These are phyloP conservation scores for Scheffersomyces stipitis DNA, from an alignment of 805 yeast species.

Conservation along the genomic window DNA sequence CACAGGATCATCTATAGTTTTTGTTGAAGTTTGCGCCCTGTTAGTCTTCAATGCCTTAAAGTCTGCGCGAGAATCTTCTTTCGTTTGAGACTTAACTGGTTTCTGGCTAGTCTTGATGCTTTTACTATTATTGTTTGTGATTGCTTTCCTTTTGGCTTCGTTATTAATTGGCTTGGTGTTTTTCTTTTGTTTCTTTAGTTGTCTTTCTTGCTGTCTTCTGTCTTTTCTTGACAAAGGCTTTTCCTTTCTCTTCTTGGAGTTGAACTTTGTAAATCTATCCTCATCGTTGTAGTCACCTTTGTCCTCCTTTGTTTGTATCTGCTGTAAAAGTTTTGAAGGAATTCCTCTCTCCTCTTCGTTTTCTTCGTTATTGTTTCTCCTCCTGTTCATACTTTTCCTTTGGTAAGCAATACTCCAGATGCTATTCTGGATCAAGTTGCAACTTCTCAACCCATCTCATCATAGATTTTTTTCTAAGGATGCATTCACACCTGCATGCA, in stretches of 20 bases:
- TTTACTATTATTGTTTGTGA: constrained; percentile 10
- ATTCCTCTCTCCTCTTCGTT: constrained; percentile 49
- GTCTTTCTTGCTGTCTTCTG: constrained; percentile 34
- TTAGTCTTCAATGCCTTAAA: constrained; percentile 13
- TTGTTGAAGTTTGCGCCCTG: constrained; percentile 1
- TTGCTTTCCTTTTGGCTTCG: constrained; percentile 8
- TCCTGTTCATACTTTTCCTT: too few relatives aligned
- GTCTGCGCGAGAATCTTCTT: constrained; percentile 12
- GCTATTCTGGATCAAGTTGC: too few relatives aligned
- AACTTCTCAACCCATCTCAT: too few relatives aligned
- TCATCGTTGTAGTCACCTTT: constrained; percentile 42
- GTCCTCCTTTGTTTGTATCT: constrained; percentile 43
- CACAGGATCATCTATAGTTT: constrained; percentile 20
- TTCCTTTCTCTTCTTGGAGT: constrained; percentile 22
- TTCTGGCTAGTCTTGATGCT: too few relatives aligned
- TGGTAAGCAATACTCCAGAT: too few relatives aligned
- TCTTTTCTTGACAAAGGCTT: constrained; percentile 32
- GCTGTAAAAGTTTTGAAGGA: constrained; percentile 56
- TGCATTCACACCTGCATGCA: too few relatives aligned
- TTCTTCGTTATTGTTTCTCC: constrained; percentile 4
- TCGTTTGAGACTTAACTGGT: constrained; percentile 7
- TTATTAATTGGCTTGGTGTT: constrained; percentile 1
- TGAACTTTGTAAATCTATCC: constrained; percentile 14
- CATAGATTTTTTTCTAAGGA: too few relatives aligned
- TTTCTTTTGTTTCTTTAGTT: constrained; percentile 31